phyloP scores from a whole-genome alignment of 2,329 filamentous ascomycete genomes.

The Fusarium clavum region DNA sequence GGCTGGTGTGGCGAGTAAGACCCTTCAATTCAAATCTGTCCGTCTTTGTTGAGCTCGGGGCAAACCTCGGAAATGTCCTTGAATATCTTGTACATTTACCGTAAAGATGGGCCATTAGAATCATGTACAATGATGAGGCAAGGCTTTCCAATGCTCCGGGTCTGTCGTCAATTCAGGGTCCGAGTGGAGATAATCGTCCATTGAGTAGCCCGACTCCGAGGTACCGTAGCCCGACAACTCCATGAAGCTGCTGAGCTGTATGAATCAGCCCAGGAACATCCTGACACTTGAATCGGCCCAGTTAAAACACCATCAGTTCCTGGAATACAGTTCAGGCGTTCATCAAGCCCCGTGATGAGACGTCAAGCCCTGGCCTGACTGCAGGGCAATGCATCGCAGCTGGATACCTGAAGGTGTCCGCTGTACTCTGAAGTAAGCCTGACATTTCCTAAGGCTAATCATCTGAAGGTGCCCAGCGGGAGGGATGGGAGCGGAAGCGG shows the following conservation, averaged over 20 bases:
- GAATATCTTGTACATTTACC: slow-evolving; percentile 11
- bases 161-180: slow-evolving; percentile 33
- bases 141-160: slow-evolving; percentile 20
- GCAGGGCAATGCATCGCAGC: slow-evolving; percentile 10
- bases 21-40: slow-evolving; percentile 24
- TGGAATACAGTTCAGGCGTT: slow-evolving; percentile 21
- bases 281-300: slow-evolving; percentile 25
- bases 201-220: slow-evolving; percentile 1
- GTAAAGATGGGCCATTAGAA: slow-evolving; percentile 23
- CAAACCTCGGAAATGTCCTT: slow-evolving; percentile 14
- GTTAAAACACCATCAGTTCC: slow-evolving; percentile 26
- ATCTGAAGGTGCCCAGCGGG: slow-evolving; percentile 40
- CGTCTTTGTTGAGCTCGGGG: slow-evolving; percentile 24
- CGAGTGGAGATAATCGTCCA: slow-evolving; percentile 22
- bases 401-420: slow-evolving; percentile 3
- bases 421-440: slow-evolving; percentile 34
- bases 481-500: slow-evolving; percentile 43
- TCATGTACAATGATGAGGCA: slow-evolving; percentile 22
- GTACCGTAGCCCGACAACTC: slow-evolving; percentile 8
- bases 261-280: slow-evolving; percentile 32
- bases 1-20: slow-evolving; percentile 45
- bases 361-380: slow-evolving; percentile 15
- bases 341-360: slow-evolving; percentile 27
- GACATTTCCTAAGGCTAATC: slow-evolving; percentile 1
- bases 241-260: slow-evolving; percentile 7